Evolutionary conservation across 2,329 filamentous ascomycete genomes (phyloP), one percentile per base, ranked within the genome.

Genomic region (Knoxdaviesia proteae): DNA sequence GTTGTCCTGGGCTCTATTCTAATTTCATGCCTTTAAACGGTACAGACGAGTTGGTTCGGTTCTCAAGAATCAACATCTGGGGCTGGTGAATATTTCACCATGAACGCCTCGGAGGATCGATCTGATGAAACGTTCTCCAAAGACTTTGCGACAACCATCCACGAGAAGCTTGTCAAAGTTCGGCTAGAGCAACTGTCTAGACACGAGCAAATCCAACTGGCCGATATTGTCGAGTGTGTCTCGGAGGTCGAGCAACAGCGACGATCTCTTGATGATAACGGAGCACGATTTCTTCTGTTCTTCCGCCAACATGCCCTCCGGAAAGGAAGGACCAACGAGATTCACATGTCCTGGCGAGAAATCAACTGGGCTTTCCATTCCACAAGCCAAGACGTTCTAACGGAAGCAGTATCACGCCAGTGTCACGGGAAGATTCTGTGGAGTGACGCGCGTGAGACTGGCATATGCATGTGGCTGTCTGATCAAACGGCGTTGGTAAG

Each of bases 381-480:
- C 37, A 73, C 65, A 7, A 84, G 84, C 46, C 90, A 98, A 58
- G 88, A 96, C 54, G 87, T 96, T 36, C 63, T 96, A 11, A 65
- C 81, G 1, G 84, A 94, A 55, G 77, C 94, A 51, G 80, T 94
- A 7, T 76, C 77, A 7, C 67, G 74, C 20, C 84, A 92, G 52
- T 86, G 80, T 50, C 80, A 86, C 48, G 79, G 80, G 1, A 78
- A 74, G 46, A 68, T 96, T 62, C 63, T 79, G 6, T 98, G 90
- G 90, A 72, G 80, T 48, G 71, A 87, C 51, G 90, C 88, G 1
- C 71, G 80, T 39, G 80, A 92, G 54, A 84, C 80, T 49, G 90
- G 90, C 7, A 69, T 96, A 44, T 94, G 94, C 54, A 88, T 94
- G 77, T 98, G 90, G 88, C 68, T 98, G 48, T 74, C 76, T 0